A percentile compares a stretch with the other conserved stretches of the same genome.
Conservation (phyloP, 192 early-diverging fungal species). For the Dispira simplex region DNA sequence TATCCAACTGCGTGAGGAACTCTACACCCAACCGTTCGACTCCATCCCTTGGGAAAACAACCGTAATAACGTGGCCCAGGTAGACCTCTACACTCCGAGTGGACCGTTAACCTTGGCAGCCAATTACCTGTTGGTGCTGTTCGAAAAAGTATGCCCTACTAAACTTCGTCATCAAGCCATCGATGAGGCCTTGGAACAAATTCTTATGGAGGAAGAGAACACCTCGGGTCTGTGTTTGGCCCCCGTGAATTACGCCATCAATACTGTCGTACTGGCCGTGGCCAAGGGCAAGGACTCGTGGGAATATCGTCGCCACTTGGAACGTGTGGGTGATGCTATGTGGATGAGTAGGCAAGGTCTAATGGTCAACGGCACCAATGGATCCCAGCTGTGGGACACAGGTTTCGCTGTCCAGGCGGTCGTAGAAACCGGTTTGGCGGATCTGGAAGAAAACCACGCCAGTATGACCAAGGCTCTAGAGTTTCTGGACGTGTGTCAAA, state of each 20-base stretch:
- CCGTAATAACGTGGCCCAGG: slow-evolving; percentile 64
- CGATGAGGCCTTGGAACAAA: slow-evolving; percentile 58
- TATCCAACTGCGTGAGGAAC: slow-evolving; percentile 63
- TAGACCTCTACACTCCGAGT: slow-evolving; percentile 77
- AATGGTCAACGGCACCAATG: slow-evolving; percentile 94
- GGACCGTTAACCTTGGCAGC: slow-evolving; percentile 54
- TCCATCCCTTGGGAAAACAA: slow-evolving; percentile 66
- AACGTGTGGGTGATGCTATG: slow-evolving; percentile 68
- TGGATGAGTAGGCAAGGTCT: slow-evolving; percentile 86
- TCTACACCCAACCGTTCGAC: slow-evolving; percentile 79
- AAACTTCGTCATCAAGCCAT: slow-evolving; percentile 51
- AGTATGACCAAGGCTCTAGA: slow-evolving; percentile 48
- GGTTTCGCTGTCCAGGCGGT: slow-evolving; percentile 75
- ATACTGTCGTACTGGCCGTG: slow-evolving; percentile 77
- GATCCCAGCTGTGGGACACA: slow-evolving; percentile 94
- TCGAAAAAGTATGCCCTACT: slow-evolving; percentile 48
- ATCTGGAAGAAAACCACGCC: slow-evolving; percentile 48
- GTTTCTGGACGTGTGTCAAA: slow-evolving; percentile 80
- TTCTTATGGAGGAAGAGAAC: slow-evolving; percentile 79
- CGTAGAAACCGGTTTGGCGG: slow-evolving; percentile 60
- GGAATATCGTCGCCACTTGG: slow-evolving; percentile 57
- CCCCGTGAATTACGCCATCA: slow-evolving; percentile 88
- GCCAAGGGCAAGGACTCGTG: slow-evolving; percentile 73
- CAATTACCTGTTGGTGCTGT: slow-evolving; percentile 52
- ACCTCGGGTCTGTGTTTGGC: slow-evolving; percentile 81